Base-by-base conservation (phyloP, 2,329 filamentous ascomycete species). In the Pyricularia pennisetigena region DNA sequence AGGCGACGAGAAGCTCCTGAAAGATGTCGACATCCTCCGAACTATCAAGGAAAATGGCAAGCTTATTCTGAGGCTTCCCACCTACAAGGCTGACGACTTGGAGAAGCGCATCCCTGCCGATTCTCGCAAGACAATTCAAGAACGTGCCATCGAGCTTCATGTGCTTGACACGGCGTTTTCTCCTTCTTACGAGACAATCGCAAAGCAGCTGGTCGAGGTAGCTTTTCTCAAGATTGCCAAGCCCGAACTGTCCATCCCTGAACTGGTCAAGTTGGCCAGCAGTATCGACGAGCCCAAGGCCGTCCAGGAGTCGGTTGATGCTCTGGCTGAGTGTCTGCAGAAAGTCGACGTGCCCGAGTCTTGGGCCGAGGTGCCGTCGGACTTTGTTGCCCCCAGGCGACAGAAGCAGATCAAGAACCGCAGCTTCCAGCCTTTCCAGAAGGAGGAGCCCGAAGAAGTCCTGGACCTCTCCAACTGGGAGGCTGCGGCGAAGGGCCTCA, bases 61-160 rank as follows among this genome's bases (percentile, higher is more conserved):
- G 71, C 78, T 97, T 63, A 85, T 97, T 68, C 75, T 97, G 61
- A 91, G 89, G 74, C 84, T 95, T 28, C 85, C 92, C 30, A 89
- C 88, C 72, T 87, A 92, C 77, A 97, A 97, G 80, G 87, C 93
- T 67, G 94, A 96, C 63, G 93, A 97, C 49, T 78, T 94, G 7
- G 94, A 98, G 82, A 97, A 96, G 85, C 89, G 91, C 73, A 82
- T 99, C 6, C 87, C 92, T 1, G 82, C 84, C 54, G 77, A 82
- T 64, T 86, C 95, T 71, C 89, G 91, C 75, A 92, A 91, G 78
- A 82, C 85, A 16, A 79, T 97, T 66, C 86, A 88, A 68, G 83
- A 88, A 74, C 92, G 91, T 78, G 84, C 85, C 41, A 82, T 94
- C 41, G 81, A 89, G 70, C 83, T 99, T 49, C 91, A 89, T 73